These are phyloP conservation scores for Eucalyptus marginata DNA, from an alignment of 345 rosid genomes.

Conservation along the genomic window DNA sequence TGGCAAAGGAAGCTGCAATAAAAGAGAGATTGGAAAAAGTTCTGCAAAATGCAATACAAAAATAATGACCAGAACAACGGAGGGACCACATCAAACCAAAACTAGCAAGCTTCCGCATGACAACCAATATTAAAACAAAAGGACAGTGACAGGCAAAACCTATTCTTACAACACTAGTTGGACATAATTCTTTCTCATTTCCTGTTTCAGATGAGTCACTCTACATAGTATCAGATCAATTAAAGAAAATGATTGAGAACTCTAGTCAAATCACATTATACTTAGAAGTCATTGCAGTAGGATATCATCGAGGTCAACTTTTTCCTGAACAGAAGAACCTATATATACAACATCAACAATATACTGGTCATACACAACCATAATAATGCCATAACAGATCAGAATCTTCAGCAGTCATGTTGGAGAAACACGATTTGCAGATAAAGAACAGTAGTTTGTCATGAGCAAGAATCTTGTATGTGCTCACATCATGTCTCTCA, in stretches of 20 bases:
- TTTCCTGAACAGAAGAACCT: not conserved
- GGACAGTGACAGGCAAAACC: not conserved
- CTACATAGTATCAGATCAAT: not conserved
- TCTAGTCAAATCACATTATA: not conserved
- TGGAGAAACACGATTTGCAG: not conserved
- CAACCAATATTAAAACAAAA: not conserved
- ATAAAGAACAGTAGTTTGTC: not conserved
- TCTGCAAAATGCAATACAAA: not conserved
- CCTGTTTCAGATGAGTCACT: not conserved
- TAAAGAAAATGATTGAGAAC: not conserved
- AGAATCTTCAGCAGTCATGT: not conserved
- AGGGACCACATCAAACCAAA: not conserved
- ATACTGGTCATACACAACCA: not conserved
- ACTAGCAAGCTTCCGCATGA: not conserved
- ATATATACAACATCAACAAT: not conserved
- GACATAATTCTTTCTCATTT: not conserved
- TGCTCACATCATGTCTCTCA: slow-evolving; percentile 79
- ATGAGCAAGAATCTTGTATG: not conserved
- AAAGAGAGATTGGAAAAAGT: not conserved
- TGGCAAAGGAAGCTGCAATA: slow-evolving; percentile 51
- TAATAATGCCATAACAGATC: not conserved
- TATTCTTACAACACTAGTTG: not conserved
- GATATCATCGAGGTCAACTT: not conserved
- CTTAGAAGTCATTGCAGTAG: not conserved
- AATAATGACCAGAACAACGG: not conserved